Evolutionary conservation across 345 rosid genomes (phyloP), one percentile per base, ranked within the genome.

Genomic region (Sonneratia caseolaris): DNA sequence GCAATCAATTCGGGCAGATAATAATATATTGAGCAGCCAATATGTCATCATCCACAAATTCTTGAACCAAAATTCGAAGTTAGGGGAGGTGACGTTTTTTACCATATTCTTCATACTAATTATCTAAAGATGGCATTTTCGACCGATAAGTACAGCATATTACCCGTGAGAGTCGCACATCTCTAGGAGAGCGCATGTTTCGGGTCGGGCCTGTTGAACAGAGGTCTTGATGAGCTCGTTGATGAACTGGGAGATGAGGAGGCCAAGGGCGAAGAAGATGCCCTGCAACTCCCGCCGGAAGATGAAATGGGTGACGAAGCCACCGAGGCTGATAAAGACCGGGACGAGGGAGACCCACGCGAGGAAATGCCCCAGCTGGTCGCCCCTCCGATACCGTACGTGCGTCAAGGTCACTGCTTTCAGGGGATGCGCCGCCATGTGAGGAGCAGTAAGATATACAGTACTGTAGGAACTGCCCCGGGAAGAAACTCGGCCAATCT

Each of bases 271-370:
- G 82, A 95, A 95, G 90, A 92, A 92, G 76, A 92, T 80, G 69
- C 83, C 86, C 37, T 92, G 99, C 32, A 96, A 85, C 74, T 96
- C 99, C 18, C 98, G 92, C 0, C 99, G 97, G 82, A 92, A 92
- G 67, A 91, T 77, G 87, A 92, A 91, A 79, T 96, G 94, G 24
- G 97, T 84, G 48, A 91, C 81, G 80, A 96, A 96, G 14, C 99
- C 99, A 3, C 96, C 93, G 16, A 96, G 80, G 78, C 88, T 82
- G 67, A 96, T 91, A 86, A 95, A 95, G 71, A 92, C 93, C 0
- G 97, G 98, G 37, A 89, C 83, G 22, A 95, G 92, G 0, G 99
- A 95, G 78, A 92, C 77, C 96, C 98, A 95, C 6, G 94, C 98
- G 12, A 95, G 87, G 81, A 92, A 90, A 67, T 87, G 91, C 40